Conservation (phyloP, 2,329 filamentous ascomycete genomes). For the Talaromyces funiculosus region DNA sequence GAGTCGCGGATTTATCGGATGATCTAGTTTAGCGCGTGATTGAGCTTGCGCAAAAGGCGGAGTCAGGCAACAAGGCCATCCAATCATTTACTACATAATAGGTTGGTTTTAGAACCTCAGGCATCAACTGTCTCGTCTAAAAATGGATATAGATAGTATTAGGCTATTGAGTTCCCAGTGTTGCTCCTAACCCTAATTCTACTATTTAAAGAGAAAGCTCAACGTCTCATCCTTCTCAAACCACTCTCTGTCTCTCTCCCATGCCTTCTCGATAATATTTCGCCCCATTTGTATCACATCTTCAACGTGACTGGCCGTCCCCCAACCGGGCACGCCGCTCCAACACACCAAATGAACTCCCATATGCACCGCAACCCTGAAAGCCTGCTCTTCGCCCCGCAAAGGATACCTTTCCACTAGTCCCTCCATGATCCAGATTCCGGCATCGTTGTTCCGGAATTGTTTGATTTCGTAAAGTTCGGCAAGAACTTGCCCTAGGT, state of each 20-base stretch:
- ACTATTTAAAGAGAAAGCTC: neutral
- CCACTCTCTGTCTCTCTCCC: constrained; percentile 10
- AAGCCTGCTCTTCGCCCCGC: neutral
- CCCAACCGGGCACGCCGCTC: constrained; percentile 10
- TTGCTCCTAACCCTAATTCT: neutral
- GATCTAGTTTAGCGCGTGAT: neutral
- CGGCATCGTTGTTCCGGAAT: constrained; percentile 5
- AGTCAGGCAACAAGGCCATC: neutral
- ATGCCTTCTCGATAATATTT: constrained; percentile 5
- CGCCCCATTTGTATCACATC: constrained; percentile 7
- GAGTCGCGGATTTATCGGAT: constrained; percentile 2
- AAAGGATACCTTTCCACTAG: neutral
- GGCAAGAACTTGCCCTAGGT: constrained; percentile 9
- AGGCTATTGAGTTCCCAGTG: neutral
- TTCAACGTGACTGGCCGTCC: neutral
- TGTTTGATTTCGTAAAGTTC: constrained; percentile 10
- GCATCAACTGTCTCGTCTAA: neutral
- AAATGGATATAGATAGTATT: neutral
- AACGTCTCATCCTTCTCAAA: neutral
- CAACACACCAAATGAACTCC: constrained; percentile 14
- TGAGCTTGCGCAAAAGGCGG: neutral
- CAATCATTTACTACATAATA: neutral
- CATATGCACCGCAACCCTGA: constrained; percentile 6
- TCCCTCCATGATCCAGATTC: constrained; percentile 5
- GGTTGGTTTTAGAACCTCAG: neutral